Percentiles rank a stretch among this genome's conserved stretches.
phyloP scores from a whole-genome alignment of 1,284 basidiomycete species.

The Ceratobasidium papillatum region DNA sequence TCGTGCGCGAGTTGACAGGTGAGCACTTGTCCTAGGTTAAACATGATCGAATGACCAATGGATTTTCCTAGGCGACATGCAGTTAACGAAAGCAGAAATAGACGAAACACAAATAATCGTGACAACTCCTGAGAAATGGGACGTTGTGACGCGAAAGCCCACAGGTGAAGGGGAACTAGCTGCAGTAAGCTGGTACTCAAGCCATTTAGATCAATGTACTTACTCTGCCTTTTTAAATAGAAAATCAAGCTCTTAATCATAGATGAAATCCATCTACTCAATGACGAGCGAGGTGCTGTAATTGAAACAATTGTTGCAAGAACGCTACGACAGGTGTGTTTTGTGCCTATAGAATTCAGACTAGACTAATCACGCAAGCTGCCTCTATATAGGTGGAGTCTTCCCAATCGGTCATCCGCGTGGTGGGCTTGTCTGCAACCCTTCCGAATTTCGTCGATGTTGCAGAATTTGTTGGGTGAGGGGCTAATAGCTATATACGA shows the following conservation, averaged over 20 bases:
- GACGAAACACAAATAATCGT: slow-evolving; percentile 98
- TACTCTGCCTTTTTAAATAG: slow-evolving; percentile 57
- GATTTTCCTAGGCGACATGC: slow-evolving; percentile 85
- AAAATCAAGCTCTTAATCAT: slow-evolving; percentile 96
- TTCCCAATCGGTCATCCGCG: slow-evolving; percentile 96
- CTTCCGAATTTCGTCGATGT: slow-evolving; percentile 98
- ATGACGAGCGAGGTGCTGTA: slow-evolving; percentile 97
- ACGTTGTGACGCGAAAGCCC: slow-evolving; percentile 97
- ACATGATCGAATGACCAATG: background rate
- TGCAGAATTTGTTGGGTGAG: slow-evolving; percentile 89
- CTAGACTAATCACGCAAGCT: slow-evolving; percentile 2
- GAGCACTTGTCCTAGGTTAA: slow-evolving; percentile 41
- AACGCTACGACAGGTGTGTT: slow-evolving; percentile 84
- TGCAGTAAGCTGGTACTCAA: slow-evolving; percentile 66
- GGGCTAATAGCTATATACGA: background rate
- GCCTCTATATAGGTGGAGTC: slow-evolving; percentile 79
- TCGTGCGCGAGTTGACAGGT: slow-evolving; percentile 93
- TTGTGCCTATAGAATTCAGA: background rate
- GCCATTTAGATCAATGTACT: background rate
- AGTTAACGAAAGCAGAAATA: slow-evolving; percentile 93
- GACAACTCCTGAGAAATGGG: slow-evolving; percentile 99
- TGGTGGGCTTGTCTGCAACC: slow-evolving; percentile 91
- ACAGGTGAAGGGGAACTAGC: slow-evolving; percentile 96
- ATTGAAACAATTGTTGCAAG: slow-evolving; percentile 99
- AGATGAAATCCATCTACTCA: slow-evolving; percentile 97